Evolutionary conservation across 441 rosid genomes (phyloP).

Genomic region (Erodium moschatum): DNA sequence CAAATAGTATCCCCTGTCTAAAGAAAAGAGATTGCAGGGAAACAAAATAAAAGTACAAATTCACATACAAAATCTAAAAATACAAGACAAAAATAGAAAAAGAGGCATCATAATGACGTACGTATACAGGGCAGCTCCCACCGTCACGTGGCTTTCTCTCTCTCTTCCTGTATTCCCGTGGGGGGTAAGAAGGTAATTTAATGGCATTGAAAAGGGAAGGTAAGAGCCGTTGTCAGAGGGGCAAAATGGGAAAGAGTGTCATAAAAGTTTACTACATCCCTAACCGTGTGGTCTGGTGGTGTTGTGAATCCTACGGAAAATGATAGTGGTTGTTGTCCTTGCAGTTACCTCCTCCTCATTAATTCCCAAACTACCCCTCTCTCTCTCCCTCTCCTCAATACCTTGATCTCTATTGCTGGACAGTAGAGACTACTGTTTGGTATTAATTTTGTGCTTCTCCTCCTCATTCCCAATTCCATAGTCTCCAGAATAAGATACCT

Average conservation of each 20-base stretch:
- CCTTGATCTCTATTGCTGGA: background rate
- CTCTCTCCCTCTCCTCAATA: no score
- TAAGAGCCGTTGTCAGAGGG: constrained; percentile 6
- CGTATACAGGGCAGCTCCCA: background rate
- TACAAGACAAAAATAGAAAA: no score
- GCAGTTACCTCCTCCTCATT: no score
- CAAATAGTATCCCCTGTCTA: no score
- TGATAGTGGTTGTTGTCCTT: constrained; percentile 1
- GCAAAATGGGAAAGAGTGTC: constrained; percentile 6
- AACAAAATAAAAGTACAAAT: no score
- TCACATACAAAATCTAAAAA: no score
- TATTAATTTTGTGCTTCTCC: background rate
- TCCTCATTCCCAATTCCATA: constrained; percentile 1
- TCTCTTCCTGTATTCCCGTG: background rate
- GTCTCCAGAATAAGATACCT: background rate
- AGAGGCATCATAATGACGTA: background rate
- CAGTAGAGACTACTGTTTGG: background rate
- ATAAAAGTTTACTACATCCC: background rate
- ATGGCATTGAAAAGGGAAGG: constrained; percentile 3
- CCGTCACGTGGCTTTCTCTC: background rate
- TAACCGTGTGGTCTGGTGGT: constrained; percentile 6
- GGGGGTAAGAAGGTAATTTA: constrained; percentile 3
- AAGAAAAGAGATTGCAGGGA: no score
- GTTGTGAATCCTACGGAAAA: constrained; percentile 4
- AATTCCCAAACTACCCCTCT: constrained; percentile 3